Base-by-base conservation (phyloP, 2,329 filamentous ascomycete genomes). In the Beauveria brongniartii region DNA sequence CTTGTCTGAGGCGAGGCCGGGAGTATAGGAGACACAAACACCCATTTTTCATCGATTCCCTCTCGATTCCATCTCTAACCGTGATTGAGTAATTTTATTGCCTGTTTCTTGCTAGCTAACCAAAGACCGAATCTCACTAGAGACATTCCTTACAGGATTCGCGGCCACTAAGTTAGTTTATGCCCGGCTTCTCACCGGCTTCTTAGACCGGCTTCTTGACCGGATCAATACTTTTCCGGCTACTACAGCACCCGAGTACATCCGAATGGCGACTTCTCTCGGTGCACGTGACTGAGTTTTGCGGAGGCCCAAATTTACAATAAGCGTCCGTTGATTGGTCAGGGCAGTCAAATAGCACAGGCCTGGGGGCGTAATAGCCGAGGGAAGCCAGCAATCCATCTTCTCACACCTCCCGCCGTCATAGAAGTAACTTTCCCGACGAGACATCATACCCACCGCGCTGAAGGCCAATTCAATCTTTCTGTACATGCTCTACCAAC, bases 321-420 rank as follows among this genome's bases (percentile, higher is more conserved):
- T 62, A 58, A 57, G 44, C 55, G 24, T 3, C 12, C 30, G 20
- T n/a, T 62, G 61, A 62, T 62, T 62, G 55, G 61, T 51, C 44
- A 41, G 44, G 8, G 22, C 24, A 14, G 28, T 34, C 30, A 20
- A 40, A 7, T 8, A 54, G 50, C 58, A 61, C 58, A 60, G 16
- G 58, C 50, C 30, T 51, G n/a, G 46, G 46, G 41, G 53, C 48
- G 55, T 59, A 62, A 62, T 62, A 62, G 61, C 58, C 58, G 58
- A 61, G 58, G 58, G 58, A 61, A 37, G 41, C 58, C 28, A 59
- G 40, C 26, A 54, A 54, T 48, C 28, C 57, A 53, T 26, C 41
- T 53, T 47, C 34, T 22, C 22, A 41, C 55, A 43, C 40, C 57
- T 59, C 48, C 48, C 56, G 47, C 37, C 40, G 37, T 28, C 26